Evolutionary conservation across 2,329 filamentous ascomycete species (phyloP).

Genomic region (Diaporthe sp.): DNA sequence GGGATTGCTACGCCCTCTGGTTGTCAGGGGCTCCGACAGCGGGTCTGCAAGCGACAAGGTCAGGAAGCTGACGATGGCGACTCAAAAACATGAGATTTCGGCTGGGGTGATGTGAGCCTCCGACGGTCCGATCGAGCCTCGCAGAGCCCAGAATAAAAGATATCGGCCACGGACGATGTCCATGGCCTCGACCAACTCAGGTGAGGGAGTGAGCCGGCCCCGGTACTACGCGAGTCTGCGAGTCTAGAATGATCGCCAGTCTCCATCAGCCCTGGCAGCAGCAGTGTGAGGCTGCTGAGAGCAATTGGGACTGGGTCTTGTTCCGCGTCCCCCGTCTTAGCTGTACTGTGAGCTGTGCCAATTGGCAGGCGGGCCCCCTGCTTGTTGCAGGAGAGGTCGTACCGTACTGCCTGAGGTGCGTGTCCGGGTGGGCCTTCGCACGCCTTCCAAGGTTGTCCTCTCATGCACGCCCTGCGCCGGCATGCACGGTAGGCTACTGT

Average conservation of each 20-base stretch:
- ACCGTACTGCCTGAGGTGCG: not conserved
- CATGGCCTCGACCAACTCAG: constrained; percentile 23
- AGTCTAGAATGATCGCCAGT: constrained; percentile 16
- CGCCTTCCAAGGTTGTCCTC: constrained; percentile 23
- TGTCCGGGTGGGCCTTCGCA: not conserved
- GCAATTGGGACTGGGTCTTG: not conserved
- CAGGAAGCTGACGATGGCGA: constrained; percentile 33
- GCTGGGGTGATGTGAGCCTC: constrained; percentile 24
- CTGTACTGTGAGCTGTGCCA: constrained; percentile 32
- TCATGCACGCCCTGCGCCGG: constrained; percentile 22
- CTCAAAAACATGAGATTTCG: constrained; percentile 39
- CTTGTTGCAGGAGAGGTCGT: constrained; percentile 23
- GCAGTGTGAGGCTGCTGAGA: constrained; percentile 8
- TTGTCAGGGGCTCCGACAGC: constrained; percentile 40
- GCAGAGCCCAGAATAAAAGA: not conserved
- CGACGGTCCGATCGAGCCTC: not conserved
- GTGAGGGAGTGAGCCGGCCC: constrained; percentile 14
- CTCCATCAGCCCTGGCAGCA: constrained; percentile 11
- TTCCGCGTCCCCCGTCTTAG: not conserved
- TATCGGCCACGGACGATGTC: constrained; percentile 30
- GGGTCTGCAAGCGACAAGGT: constrained; percentile 26
- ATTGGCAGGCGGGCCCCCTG: constrained; percentile 15
- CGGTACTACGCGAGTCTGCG: not conserved
- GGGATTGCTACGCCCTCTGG: not conserved
- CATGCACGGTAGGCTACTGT: constrained; percentile 11